Conservation (phyloP, 257 asterid genomes). For the Striga asiatica region DNA sequence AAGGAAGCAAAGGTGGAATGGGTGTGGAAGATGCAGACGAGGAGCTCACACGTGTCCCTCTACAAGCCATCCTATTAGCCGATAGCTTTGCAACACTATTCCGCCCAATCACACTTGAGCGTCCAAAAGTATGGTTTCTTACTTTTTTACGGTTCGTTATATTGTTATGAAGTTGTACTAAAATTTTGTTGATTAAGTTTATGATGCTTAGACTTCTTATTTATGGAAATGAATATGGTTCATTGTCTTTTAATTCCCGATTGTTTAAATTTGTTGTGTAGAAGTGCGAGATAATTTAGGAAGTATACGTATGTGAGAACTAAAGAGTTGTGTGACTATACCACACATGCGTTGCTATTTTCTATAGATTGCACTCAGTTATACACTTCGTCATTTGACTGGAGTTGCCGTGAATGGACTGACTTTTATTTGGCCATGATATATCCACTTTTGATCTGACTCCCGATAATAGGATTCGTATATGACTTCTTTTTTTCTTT, state of each 20-base stretch:
- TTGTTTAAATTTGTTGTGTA: not conserved
- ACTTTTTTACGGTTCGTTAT: not conserved
- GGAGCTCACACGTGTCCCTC: slow-evolving; percentile 59
- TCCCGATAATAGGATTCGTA: no score
- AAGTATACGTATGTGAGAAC: not conserved
- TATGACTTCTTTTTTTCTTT: not conserved
- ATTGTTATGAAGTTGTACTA: not conserved
- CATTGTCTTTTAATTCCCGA: not conserved
- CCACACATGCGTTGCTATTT: not conserved
- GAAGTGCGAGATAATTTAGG: not conserved
- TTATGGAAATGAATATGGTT: not conserved
- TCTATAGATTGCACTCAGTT: not conserved
- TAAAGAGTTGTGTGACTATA: not conserved
- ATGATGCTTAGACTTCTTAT: slow-evolving; percentile 1
- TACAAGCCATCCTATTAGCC: slow-evolving; percentile 85
- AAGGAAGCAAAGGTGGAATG: slow-evolving; percentile 44
- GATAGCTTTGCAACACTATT: slow-evolving; percentile 92
- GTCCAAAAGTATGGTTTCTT: slow-evolving; percentile 57
- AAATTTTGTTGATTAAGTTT: not conserved
- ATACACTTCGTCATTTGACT: not conserved
- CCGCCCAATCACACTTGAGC: slow-evolving; percentile 94
- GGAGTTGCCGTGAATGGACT: not conserved
- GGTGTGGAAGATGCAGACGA: slow-evolving; percentile 57
- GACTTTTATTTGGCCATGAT: not conserved
- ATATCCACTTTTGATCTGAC: not conserved